A percentile compares a stretch with the other conserved stretches of the same genome.
These are phyloP conservation scores for Tulasnella sp. DNA, from an alignment of 768 basidiomycete species.

Conservation along the genomic window DNA sequence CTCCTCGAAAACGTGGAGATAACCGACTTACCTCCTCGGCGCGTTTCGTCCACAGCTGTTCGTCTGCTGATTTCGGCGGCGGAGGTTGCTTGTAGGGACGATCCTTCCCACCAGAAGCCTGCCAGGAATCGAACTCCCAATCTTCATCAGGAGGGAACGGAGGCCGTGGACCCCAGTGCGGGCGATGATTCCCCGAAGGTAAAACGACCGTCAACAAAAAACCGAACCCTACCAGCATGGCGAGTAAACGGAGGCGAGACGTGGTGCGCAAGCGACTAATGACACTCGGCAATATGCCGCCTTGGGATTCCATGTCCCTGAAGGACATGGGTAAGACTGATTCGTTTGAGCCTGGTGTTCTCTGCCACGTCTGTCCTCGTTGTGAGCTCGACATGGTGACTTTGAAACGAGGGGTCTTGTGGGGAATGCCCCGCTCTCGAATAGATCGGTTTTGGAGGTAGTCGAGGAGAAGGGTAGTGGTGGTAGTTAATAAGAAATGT, in stretches of 20 bases:
- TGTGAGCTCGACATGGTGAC: not conserved
- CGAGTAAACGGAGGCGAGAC: not conserved
- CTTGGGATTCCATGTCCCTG: not conserved
- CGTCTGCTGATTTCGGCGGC: not conserved
- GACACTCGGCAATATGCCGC: not conserved
- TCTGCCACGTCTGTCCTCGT: conserved; percentile 7
- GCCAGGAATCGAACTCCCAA: not conserved
- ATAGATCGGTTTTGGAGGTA: no score
- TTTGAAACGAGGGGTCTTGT: no score
- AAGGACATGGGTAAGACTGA: conserved; percentile 2
- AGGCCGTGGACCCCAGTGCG: not conserved
- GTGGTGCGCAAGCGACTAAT: not conserved
- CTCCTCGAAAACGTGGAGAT: no score
- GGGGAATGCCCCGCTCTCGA: no score
- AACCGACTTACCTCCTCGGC: conserved; percentile 4
- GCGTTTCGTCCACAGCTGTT: conserved; percentile 1
- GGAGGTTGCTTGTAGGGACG: not conserved
- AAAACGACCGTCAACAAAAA: conserved; percentile 6
- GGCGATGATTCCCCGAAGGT: conserved; percentile 4
- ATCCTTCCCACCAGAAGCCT: not conserved
- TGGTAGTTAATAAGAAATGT: no score
- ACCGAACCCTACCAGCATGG: not conserved
- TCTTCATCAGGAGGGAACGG: not conserved
- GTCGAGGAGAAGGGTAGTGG: no score
- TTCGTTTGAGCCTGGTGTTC: not conserved